phyloP scores from a whole-genome alignment of 2,329 filamentous ascomycete genomes.

The Lasiodiplodia sp. region DNA sequence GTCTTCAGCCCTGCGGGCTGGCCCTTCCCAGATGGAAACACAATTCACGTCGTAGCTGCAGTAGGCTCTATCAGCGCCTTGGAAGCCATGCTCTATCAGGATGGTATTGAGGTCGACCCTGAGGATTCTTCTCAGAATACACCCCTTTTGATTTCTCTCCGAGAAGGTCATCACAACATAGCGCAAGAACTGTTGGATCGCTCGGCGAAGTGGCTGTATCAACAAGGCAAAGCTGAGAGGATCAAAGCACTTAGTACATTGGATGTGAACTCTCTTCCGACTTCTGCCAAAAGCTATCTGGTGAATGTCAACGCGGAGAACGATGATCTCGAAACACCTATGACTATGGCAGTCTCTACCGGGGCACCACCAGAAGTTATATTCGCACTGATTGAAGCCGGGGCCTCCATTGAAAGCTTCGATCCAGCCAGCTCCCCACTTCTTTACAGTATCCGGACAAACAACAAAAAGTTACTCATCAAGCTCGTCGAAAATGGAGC shows the following conservation, averaged over 20 bases:
- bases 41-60: no score
- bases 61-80: not conserved
- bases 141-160: no score
- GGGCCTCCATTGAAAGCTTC: not conserved
- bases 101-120: no score
- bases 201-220: not conserved
- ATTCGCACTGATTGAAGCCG: not conserved
- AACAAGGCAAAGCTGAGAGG: rapidly evolving
- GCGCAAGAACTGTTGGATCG: not conserved
- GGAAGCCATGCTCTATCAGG: not conserved
- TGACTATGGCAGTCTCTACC: not conserved
- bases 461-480: not conserved
- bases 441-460: not conserved
- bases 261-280: not conserved
- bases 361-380: not conserved
- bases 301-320: not conserved
- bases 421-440: not conserved
- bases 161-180: not conserved
- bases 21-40: not conserved
- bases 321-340: not conserved
- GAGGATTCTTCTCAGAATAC: no score
- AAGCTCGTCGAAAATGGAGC: not conserved
- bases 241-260: rapidly evolving
- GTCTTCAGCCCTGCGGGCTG: not conserved
- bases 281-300: not conserved